Evolutionary conservation across 208 protist genomes (phyloP).

Genomic region (Leishmania guyanensis): DNA sequence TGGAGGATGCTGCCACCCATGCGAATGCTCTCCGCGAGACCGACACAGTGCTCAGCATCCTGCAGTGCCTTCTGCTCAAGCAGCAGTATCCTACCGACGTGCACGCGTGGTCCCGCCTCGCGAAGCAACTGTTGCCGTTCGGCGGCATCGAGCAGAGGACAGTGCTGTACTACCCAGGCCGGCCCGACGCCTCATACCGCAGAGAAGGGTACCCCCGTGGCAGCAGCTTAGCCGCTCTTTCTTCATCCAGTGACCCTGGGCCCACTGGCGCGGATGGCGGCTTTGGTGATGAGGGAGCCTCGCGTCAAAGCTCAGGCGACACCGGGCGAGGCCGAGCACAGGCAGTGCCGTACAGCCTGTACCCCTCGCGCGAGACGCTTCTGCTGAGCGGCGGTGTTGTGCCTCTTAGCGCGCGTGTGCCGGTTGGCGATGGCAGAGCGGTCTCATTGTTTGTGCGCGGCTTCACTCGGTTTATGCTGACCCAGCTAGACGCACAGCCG

Average conservation of each 20-base stretch:
- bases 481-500: not conserved
- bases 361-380: constrained; percentile 67
- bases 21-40: constrained; percentile 67
- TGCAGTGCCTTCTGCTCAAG: constrained; percentile 40
- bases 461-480: constrained; percentile 29
- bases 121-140: constrained; percentile 51
- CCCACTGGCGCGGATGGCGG: not conserved
- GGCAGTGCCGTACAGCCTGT: constrained; percentile 15
- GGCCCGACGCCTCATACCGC: constrained; percentile 15
- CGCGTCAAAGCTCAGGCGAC: not conserved
- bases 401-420: constrained; percentile 72
- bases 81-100: constrained; percentile 32
- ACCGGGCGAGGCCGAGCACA: not conserved
- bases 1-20: constrained; percentile 36
- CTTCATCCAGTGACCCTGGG: not conserved
- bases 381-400: constrained; percentile 81
- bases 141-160: constrained; percentile 51
- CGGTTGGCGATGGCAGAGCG: constrained; percentile 47
- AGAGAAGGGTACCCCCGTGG: not conserved
- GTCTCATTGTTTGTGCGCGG: constrained; percentile 42
- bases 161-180: constrained; percentile 74
- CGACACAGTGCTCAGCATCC: constrained; percentile 58
- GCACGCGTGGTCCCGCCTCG: constrained; percentile 48
- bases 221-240: not conserved
- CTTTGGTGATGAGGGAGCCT: not conserved